Evolutionary conservation across 768 basidiomycete genomes (phyloP).

Genomic region (Termitomyces heimii): DNA sequence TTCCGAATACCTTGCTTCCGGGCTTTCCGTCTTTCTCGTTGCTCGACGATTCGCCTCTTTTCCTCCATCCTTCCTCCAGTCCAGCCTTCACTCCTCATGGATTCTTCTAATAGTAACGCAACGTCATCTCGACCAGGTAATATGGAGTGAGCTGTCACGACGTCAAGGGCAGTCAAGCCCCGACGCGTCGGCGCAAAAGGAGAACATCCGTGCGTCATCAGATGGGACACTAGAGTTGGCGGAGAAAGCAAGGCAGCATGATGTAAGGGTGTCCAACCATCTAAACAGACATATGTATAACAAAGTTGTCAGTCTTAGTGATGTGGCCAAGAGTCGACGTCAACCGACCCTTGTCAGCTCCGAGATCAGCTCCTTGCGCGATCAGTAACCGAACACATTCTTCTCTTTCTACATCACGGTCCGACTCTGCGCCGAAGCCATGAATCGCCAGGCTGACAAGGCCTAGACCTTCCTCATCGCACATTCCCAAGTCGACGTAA

Average conservation of each 20-base stretch:
- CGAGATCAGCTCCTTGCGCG: slow-evolving; percentile 68
- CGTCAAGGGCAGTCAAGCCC: slow-evolving; percentile 82
- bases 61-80: slow-evolving; percentile 72
- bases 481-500: slow-evolving; percentile 58
- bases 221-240: slow-evolving; percentile 84
- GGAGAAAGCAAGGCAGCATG: slow-evolving; percentile 87
- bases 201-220: slow-evolving; percentile 90
- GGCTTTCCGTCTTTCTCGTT: slow-evolving; percentile 45
- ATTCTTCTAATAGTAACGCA: slow-evolving; percentile 80
- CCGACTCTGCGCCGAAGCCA: slow-evolving; percentile 76
- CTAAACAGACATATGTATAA: slow-evolving; percentile 31
- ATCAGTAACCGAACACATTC: slow-evolving; percentile 82
- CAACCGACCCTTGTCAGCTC: slow-evolving; percentile 57
- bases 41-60: slow-evolving; percentile 53
- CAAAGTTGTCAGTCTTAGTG: neutral
- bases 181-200: slow-evolving; percentile 71
- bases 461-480: slow-evolving; percentile 85
- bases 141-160: slow-evolving; percentile 78
- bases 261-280: slow-evolving; percentile 93
- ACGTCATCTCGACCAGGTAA: slow-evolving; percentile 83
- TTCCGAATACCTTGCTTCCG: slow-evolving; percentile 52
- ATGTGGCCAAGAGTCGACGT: slow-evolving; percentile 14
- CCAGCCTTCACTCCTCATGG: slow-evolving; percentile 85
- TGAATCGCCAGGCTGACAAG: slow-evolving; percentile 74
- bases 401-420: slow-evolving; percentile 84